Conservation (phyloP, 2,329 filamentous ascomycete species). For the Macrophomina tecta region DNA sequence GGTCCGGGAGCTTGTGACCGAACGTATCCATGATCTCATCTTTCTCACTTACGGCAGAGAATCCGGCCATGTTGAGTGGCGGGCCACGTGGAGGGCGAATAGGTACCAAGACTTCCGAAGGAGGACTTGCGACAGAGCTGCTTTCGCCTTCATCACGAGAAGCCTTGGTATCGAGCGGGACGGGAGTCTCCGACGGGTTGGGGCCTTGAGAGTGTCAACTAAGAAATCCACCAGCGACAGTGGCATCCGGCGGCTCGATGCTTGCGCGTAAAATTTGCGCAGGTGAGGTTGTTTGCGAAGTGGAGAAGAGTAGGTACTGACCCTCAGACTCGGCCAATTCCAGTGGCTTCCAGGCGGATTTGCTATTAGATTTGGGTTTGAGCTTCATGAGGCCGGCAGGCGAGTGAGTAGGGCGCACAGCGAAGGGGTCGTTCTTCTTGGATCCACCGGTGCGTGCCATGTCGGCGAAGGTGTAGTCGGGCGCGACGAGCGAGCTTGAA, state of each 20-base stretch:
- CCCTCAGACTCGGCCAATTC: slow-evolving; percentile 33
- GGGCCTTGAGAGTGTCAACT: background rate
- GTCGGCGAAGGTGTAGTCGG: slow-evolving; percentile 36
- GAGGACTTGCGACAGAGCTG: background rate
- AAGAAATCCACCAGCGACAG: background rate
- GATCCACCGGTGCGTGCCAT: slow-evolving; percentile 37
- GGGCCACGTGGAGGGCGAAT: slow-evolving; percentile 28
- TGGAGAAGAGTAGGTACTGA: slow-evolving; percentile 17
- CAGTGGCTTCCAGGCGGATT: slow-evolving; percentile 35
- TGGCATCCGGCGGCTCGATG: no score
- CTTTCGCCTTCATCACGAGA: background rate
- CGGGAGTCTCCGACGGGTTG: background rate
- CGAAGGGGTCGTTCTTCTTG: slow-evolving; percentile 30
- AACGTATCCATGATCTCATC: slow-evolving; percentile 47
- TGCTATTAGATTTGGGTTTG: slow-evolving; percentile 32
- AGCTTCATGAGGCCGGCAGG: slow-evolving; percentile 35
- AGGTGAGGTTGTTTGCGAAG: background rate
- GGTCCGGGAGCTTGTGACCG: slow-evolving; percentile 49
- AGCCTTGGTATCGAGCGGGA: background rate
- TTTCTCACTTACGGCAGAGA: background rate
- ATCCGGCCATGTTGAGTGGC: slow-evolving; percentile 24
- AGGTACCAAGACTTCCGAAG: background rate
- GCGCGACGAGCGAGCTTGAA: slow-evolving; percentile 20
- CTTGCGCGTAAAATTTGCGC: no score
- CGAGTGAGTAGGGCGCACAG: slow-evolving; percentile 4